Evolutionary conservation across 148 eudicot genomes (phyloP), one percentile per base, ranked within the genome.

Genomic region (Pouteria glomerata): DNA sequence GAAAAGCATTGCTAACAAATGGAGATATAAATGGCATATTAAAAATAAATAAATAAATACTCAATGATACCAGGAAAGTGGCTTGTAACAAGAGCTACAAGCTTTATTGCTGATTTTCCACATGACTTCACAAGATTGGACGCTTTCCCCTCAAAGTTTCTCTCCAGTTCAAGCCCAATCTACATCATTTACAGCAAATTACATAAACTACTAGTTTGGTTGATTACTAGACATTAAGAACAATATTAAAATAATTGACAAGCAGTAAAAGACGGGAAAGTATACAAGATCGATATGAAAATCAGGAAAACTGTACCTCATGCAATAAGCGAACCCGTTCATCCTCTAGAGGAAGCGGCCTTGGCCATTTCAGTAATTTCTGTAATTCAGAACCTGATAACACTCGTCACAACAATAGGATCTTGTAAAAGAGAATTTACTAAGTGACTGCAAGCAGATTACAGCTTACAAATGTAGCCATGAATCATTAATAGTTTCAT

Each of bases 141-240:
- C 65, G 98, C 92, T 81, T 87, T 90, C 50, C 96, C 98, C 31
- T 87, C 90, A 69, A 90, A 93, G 76, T 84, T 85, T 70, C 77
- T 84, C 84, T 90, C 90, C 68, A 93, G 79, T 75, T 82, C 96
- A 61, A 74, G 66, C 57, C 98, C 98, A 81, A 93, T 90, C 98
- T 93, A 72, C 26, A 21, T 4, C 66, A 75, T 70, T 57, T 53
- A 56, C 58, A 65, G 59, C 51, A 21, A 21, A 26, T 47, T 48
- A 50, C 27, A 0, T 27, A 18, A 44, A 65, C 53, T 42, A 57
- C 16, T 13, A 27, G 6, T 45, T 65, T 2, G 24, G 11, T 21
- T n/a, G 67, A 24, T 65, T 24, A 44, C 31, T 34, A 27, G 53
- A 67, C 11, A 18, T 16, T 44, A 45, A 65, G 11, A 15, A 23